Base-by-base conservation (phyloP, 2,329 filamentous ascomycete species). In the Fusarium sp. region DNA sequence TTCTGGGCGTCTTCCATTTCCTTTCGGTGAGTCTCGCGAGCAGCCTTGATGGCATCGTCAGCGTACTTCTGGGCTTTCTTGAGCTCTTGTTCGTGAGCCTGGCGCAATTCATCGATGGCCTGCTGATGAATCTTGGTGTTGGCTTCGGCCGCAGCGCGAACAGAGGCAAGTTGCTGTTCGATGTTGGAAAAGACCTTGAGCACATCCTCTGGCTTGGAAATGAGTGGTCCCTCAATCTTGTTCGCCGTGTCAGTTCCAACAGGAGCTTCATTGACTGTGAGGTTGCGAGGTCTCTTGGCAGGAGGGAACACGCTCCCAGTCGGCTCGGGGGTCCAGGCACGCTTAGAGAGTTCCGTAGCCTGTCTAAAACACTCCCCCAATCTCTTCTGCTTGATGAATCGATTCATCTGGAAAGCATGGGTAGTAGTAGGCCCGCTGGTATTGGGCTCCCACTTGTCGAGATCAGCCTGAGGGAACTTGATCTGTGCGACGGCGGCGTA, bases 371-470 rank as follows among this genome's bases (percentile, higher is more conserved):
- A 10, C 20, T n/a, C 18, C 1, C 33, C 23, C 2, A 34, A 5
- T 8, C 18, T 3, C 16, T 20, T 33, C 25, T 58, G 36, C 11
- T 36, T 29, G 1, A 55, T 57, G 16, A 36, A 9, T 4, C 20
- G 27, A 31, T 67, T 67, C n/a, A 33, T 1, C n/a, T 34, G 20
- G 27, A 67, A 67, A 0, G 2, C 14, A 0, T 14, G 4, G 4
- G 33, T 13, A 4, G 9, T 33, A 6, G 58, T 67, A 5, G 62
- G 62, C 4, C 53, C 64, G 6, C 16, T 25, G 4, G 33, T n/a
- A 4, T 66, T 67, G 4, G 46, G 31, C 53, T 66, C 44, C 65
- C 63, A 67, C 14, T 46, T 10, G 4, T 16, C 13, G 2, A 67
- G 13, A 3, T 67, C 29, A 2, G 65, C 54, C 10, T 27, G 9